Evolutionary conservation across 352 stramenopile species (phyloP).

Genomic region (Globisporangium cystogenes): DNA sequence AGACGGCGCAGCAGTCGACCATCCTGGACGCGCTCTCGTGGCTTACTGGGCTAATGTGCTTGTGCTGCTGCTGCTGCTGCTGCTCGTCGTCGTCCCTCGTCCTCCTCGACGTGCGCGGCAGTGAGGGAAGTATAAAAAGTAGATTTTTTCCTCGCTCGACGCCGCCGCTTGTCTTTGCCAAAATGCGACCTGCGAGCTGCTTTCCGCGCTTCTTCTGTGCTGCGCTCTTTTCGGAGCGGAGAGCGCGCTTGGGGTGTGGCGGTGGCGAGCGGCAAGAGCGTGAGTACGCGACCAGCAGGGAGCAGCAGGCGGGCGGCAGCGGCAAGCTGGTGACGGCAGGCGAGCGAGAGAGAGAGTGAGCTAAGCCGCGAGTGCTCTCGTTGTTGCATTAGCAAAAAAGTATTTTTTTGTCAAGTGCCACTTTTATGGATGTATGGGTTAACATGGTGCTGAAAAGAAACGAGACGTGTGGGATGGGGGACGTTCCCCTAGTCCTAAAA

Average conservation of each 20-base stretch:
- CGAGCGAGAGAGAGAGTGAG: not conserved
- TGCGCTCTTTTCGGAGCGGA: not conserved
- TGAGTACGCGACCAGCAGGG: not conserved
- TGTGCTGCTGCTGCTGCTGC: too few relatives aligned
- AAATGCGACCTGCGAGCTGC: not conserved
- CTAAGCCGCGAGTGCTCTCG: too few relatives aligned
- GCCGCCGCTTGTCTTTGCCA: not conserved
- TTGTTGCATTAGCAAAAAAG: too few relatives aligned
- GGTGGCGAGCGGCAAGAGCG: not conserved
- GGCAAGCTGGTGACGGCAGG: too few relatives aligned
- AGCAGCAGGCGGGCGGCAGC: too few relatives aligned
- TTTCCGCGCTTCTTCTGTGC: not conserved
- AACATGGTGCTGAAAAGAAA: not conserved
- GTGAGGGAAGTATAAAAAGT: too few relatives aligned
- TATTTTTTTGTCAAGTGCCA: not conserved
- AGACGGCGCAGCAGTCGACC: conserved; percentile 23
- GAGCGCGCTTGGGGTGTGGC: not conserved
- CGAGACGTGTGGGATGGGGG: conserved; percentile 1
- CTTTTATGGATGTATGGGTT: conserved; percentile 1
- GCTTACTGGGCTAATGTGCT: not conserved
- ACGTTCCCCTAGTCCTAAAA: not conserved
- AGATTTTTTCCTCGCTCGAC: too few relatives aligned
- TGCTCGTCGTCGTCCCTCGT: too few relatives aligned
- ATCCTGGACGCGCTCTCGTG: conserved; percentile 1
- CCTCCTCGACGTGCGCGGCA: too few relatives aligned